Evolutionary conservation across 176 grass and related monocot species (phyloP).

Genomic region (Musa acuminata): DNA sequence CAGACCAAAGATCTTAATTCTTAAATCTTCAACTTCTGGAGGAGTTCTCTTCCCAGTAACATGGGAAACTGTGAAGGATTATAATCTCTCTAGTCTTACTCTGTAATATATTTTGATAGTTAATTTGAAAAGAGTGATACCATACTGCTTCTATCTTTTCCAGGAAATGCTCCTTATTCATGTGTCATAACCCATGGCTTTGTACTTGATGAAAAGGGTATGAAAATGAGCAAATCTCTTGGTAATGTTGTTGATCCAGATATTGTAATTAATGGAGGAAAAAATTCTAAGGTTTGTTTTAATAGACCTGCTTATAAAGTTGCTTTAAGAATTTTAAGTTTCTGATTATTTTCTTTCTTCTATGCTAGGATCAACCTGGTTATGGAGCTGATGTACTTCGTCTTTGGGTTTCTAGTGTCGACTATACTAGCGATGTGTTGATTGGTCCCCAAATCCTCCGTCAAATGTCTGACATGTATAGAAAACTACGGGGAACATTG

Average conservation of each 20-base stretch:
- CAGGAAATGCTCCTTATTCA: constrained; percentile 83
- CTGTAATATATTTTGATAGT: not conserved
- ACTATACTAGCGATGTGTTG: constrained; percentile 78
- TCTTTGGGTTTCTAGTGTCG: constrained; percentile 97
- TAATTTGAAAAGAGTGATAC: constrained; percentile 2
- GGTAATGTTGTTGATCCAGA: constrained; percentile 83
- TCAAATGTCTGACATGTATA: constrained; percentile 96
- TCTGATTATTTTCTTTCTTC: constrained; percentile 26
- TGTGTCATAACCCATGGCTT: constrained; percentile 93
- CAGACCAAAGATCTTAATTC: too few relatives aligned
- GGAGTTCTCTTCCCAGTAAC: not conserved
- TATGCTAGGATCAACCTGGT: constrained; percentile 54
- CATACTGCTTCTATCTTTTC: constrained; percentile 17
- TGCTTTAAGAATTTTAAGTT: not conserved
- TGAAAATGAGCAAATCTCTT: constrained; percentile 99
- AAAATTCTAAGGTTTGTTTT: constrained; percentile 60
- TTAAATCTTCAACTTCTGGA: not conserved
- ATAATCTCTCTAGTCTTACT: not conserved
- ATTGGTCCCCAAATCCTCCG: constrained; percentile 69
- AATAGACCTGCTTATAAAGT: not conserved
- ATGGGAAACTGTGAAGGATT: too few relatives aligned
- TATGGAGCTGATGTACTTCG: constrained; percentile 96
- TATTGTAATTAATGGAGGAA: constrained; percentile 79
- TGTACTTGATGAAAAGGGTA: constrained; percentile 83
- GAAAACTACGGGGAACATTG: constrained; percentile 87